Conservation (phyloP, 306 rosid species). For the Cicer arietinum region DNA sequence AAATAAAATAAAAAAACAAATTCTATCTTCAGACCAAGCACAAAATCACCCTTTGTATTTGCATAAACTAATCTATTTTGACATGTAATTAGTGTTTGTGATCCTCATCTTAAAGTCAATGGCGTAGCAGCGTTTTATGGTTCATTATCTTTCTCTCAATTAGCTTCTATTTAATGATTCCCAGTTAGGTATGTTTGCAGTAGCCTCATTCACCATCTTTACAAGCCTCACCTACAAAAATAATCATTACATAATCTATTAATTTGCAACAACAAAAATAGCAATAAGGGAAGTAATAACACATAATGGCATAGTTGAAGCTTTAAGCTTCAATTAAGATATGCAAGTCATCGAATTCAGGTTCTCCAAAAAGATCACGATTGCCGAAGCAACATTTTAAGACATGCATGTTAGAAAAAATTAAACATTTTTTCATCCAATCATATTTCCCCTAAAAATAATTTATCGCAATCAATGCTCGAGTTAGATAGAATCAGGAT, state of each 20-base stretch:
- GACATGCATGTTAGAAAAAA: background rate
- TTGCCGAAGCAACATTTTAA: background rate
- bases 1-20: constrained; percentile 10
- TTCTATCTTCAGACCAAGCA: constrained; percentile 27
- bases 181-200: constrained; percentile 77
- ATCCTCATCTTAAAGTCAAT: constrained; percentile 33
- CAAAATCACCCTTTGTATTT: constrained; percentile 46
- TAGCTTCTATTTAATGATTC: constrained; percentile 51
- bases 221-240: constrained; percentile 73
- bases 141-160: constrained; percentile 31
- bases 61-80: constrained; percentile 41
- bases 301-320: too few relatives aligned
- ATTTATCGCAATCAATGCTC: too few relatives aligned
- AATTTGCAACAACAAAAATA: background rate
- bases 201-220: constrained; percentile 83
- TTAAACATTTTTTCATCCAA: too few relatives aligned
- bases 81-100: constrained; percentile 38
- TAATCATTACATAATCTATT: constrained; percentile 21
- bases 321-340: too few relatives aligned
- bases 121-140: background rate
- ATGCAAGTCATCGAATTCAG: too few relatives aligned
- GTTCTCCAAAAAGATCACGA: too few relatives aligned
- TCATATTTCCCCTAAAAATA: too few relatives aligned
- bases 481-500: too few relatives aligned
- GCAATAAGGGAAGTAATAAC: too few relatives aligned